Evolutionary conservation across 805 yeast species (phyloP), one percentile per base, ranked within the genome.

Genomic region (Kockiozyma suomiensis): DNA sequence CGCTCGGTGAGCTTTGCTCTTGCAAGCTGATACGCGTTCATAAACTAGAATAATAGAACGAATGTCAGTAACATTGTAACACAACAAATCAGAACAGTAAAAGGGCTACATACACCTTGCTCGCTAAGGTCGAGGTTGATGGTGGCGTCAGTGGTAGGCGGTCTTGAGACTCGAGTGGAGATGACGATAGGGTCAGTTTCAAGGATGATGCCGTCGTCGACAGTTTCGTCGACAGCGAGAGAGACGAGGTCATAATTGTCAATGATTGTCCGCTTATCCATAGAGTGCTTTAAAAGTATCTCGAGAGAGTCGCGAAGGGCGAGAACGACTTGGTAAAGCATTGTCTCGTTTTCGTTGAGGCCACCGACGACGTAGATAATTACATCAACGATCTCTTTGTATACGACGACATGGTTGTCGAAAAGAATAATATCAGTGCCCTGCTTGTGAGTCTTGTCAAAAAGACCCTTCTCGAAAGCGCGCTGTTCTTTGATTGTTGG

Each of bases 181-280:
- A 94, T 88, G 43, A 89, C 85, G 37, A 87, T 83, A 4, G 96
- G 85, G 70, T 94, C 97, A 28, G 91, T 87, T 74, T 94, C 97
- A 67, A 94, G 80, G 58, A 94, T 85, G 65, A 94, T 84, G 42
- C 98, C 99, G 72, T 92, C 96, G 72, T 94, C 99, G 51, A 94
- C 79, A 8, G 96, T 82, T 75, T 94, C 98, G 74, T 94, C 99
- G 46, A 92, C 82, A 3, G 96, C 89, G 73, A 94, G 81, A 46
- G 90, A 79, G 40, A 91, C 87, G 79, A 89, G 80, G 74, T 94
- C 99, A 72, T 87, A 94, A 72, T 86, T 83, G 66, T 89, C 96
- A 69, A 85, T 82, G 48, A 93, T 77, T 2, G 92, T 82, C 66
- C 85, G 81, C 73, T 85, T 89, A 74, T 94, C 98, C 64, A 92